A percentile compares a stretch with the other conserved stretches of the same genome.
Evolutionary conservation across 2,329 filamentous ascomycete species (phyloP).

Genomic region (Colletotrichum liaoningense): DNA sequence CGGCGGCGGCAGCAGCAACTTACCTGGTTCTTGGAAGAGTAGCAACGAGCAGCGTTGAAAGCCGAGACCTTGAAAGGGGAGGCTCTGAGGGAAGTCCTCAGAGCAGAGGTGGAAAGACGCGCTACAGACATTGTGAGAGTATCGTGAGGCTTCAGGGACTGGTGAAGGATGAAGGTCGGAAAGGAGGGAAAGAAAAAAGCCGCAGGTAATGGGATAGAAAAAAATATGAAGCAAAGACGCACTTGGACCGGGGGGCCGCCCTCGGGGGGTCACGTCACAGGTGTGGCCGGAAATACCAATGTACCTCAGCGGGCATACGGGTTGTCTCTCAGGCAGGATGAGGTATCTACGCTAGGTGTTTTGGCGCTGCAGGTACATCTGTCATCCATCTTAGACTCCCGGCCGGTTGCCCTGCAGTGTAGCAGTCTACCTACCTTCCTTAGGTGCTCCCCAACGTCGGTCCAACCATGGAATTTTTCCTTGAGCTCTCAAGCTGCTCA

Average conservation of each 20-base stretch:
- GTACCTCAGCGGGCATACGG: constrained; percentile 30
- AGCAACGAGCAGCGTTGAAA: constrained; percentile 88
- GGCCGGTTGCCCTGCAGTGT: constrained; percentile 16
- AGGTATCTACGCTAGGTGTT: constrained; percentile 16
- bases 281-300: constrained; percentile 33
- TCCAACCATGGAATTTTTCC: constrained; percentile 23
- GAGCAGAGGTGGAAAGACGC: constrained; percentile 82
- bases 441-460: constrained; percentile 23
- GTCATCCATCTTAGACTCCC: neutral
- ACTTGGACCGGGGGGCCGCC: constrained; percentile 28
- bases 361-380: constrained; percentile 22
- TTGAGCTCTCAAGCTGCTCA: constrained; percentile 5
- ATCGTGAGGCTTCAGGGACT: constrained; percentile 38
- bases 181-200: constrained; percentile 41
- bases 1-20: constrained; percentile 40
- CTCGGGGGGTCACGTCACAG: constrained; percentile 35
- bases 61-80: constrained; percentile 75
- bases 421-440: no score
- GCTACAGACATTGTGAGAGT: constrained; percentile 79
- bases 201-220: constrained; percentile 36
- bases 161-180: constrained; percentile 42
- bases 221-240: constrained; percentile 35
- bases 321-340: constrained; percentile 14
- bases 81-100: constrained; percentile 80
- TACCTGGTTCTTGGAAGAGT: constrained; percentile 94